phyloP scores from a whole-genome alignment of 2,329 filamentous ascomycete genomes.

The Coniochaeta sp. region DNA sequence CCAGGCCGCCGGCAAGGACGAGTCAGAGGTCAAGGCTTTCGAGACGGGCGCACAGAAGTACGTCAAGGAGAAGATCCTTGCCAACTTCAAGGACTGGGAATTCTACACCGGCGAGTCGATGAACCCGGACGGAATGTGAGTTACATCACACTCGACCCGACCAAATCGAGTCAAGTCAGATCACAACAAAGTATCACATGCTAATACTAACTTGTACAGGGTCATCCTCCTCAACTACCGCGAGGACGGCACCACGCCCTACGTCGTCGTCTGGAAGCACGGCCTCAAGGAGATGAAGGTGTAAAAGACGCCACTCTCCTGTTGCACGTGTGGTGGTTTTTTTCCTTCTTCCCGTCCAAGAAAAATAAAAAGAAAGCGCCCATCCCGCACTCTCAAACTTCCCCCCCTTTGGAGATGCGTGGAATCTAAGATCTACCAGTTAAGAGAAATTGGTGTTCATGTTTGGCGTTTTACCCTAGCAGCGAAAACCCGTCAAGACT shows the following conservation, averaged over 20 bases:
- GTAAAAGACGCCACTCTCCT: slow-evolving; percentile 40
- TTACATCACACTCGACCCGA: slow-evolving; percentile 14
- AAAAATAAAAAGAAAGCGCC: background rate
- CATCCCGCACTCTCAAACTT: background rate
- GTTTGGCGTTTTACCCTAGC: background rate
- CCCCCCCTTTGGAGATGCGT: background rate
- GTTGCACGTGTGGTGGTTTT: background rate
- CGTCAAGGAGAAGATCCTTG: slow-evolving; percentile 74
- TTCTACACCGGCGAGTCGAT: slow-evolving; percentile 89
- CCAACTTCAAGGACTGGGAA: slow-evolving; percentile 93
- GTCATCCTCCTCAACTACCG: slow-evolving; percentile 94
- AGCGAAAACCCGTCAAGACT: background rate
- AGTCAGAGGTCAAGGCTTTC: slow-evolving; percentile 67
- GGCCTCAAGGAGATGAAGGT: slow-evolving; percentile 87
- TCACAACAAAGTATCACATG: background rate
- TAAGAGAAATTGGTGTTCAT: background rate
- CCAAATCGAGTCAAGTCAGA: no score
- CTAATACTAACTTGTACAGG: slow-evolving; percentile 36
- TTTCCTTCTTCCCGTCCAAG: background rate
- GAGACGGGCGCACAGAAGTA: slow-evolving; percentile 66
- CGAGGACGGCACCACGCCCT: slow-evolving; percentile 89
- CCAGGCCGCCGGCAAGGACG: slow-evolving; percentile 46
- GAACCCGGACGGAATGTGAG: slow-evolving; percentile 90
- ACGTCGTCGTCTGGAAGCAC: slow-evolving; percentile 90
- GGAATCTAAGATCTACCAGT: background rate